These are phyloP conservation scores for Escallonia rubra DNA, from an alignment of 129 eudicot genomes.

Conservation along the genomic window DNA sequence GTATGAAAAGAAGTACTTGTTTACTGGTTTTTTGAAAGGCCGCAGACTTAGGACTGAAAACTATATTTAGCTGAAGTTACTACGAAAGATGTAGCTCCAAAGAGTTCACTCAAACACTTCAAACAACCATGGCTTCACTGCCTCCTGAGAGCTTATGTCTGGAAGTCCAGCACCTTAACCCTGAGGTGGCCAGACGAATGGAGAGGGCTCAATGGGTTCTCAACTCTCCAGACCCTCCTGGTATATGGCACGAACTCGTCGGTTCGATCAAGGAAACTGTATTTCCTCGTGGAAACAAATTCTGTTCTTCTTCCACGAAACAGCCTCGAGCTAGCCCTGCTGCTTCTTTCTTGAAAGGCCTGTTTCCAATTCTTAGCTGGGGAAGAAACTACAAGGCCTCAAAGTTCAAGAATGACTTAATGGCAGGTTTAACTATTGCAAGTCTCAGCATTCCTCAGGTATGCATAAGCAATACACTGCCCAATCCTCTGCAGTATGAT, in stretches of 20 bases:
- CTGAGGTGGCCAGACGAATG: slow-evolving; percentile 14
- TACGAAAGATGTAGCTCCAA: slow-evolving; percentile 10
- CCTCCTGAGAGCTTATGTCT: slow-evolving; percentile 29
- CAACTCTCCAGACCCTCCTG: slow-evolving; percentile 55
- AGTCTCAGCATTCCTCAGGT: slow-evolving; percentile 79
- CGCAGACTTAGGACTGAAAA: not conserved
- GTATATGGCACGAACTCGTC: slow-evolving; percentile 26
- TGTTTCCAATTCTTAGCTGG: slow-evolving; percentile 61
- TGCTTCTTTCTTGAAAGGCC: slow-evolving; percentile 17
- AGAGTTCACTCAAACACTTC: slow-evolving; percentile 64
- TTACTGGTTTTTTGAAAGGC: too few species aligned
- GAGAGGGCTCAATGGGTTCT: slow-evolving; percentile 57
- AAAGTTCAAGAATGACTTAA: slow-evolving; percentile 55
- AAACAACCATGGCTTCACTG: slow-evolving; percentile 30
- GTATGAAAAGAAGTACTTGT: not conserved
- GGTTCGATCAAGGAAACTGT: slow-evolving; percentile 29
- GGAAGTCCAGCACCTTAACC: slow-evolving; percentile 28
- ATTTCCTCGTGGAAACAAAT: slow-evolving; percentile 9
- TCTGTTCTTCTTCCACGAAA: slow-evolving; percentile 23
- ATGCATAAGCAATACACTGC: not conserved
- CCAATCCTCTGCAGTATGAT: too few species aligned
- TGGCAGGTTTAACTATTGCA: slow-evolving; percentile 68
- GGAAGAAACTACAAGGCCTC: slow-evolving; percentile 41
- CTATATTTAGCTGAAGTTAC: not conserved
- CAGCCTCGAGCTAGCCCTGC: slow-evolving; percentile 12